Conservation (phyloP, 2,329 filamentous ascomycete genomes). For the Xylariaceae sp. region DNA sequence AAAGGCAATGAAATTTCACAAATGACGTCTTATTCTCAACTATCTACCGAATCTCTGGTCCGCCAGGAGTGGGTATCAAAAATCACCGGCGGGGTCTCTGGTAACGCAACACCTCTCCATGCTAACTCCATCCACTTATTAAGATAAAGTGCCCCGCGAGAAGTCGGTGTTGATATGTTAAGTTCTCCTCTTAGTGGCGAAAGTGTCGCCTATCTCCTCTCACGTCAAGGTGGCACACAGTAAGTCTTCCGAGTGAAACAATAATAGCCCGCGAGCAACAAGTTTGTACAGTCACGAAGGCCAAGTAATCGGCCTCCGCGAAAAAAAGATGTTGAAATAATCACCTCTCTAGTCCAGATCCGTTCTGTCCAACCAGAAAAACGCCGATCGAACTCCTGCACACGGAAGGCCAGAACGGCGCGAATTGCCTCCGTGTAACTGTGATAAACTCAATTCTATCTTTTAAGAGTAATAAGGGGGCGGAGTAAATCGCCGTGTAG, state of each 20-base stretch:
- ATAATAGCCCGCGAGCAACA: not conserved
- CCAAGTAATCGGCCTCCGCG: constrained; percentile 7
- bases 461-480: constrained; percentile 4
- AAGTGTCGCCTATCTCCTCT: too few relatives aligned
- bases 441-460: not conserved
- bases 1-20: too few relatives aligned
- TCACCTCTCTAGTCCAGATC: constrained; percentile 22
- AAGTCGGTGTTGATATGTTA: not conserved
- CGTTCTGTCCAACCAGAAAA: constrained; percentile 24
- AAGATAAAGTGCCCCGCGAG: not conserved
- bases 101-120: constrained; percentile 1
- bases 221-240: too few relatives aligned
- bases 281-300: constrained; percentile 21
- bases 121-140: not conserved
- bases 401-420: constrained; percentile 10
- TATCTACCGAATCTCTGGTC: constrained; percentile 12
- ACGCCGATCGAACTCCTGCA: constrained; percentile 21
- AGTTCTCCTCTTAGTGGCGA: too few relatives aligned
- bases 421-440: constrained; percentile 1
- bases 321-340: constrained; percentile 15
- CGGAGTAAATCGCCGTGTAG: constrained; percentile 5
- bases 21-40: constrained; percentile 7
- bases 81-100: constrained; percentile 24
- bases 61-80: constrained; percentile 27
- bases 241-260: too few relatives aligned